Evolutionary conservation across 2,329 filamentous ascomycete genomes (phyloP), one percentile per base, ranked within the genome.

Genomic region (Grosmannia huntii): DNA sequence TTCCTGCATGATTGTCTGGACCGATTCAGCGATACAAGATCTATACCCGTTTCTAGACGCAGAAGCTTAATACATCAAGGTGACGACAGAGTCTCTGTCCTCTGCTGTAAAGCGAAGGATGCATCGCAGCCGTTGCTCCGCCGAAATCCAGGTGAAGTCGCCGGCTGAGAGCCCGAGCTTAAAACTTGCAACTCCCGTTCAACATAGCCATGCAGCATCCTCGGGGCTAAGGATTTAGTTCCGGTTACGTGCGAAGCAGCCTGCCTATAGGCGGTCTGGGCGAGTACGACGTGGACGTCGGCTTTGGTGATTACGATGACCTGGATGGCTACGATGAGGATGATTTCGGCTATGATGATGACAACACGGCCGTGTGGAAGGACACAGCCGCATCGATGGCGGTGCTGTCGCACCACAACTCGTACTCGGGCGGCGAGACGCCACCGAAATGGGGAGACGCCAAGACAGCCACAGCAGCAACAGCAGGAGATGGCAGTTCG

Each of bases 391-490:
- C 76, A 69, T 70, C 27, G 77, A 76, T 46, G 81, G 4, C 50
- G 81, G 56, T 73, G 72, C 9, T 79, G 77, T 58, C 55, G 1
- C 60, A 49, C 10, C 54, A 33, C 0, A 77, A 79, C 60, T 83
- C 82, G 1, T 83, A 80, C 64, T 84, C 82, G 0, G 81, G 76
- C 60, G 81, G 81, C 31, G 81, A 85, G 60, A 85, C 82, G 2
- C 82, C 82, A 2, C 82, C 82, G 0, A 73, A 73, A 12, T 76
- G 74, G 6, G 21, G 36, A 28, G 33, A 55, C 1, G 55, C 53
- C 25, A 11, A 21, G n/a, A n/a, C n/a, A n/a, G n/a, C n/a, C n/a
- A n/a, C n/a, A n/a, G n/a, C n/a, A n/a, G n/a, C n/a, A n/a, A n/a
- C n/a, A n/a, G n/a, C n/a, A n/a, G n/a, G n/a, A n/a, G n/a, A n/a